A percentile compares a stretch with the other conserved stretches of the same genome.
phyloP scores from a whole-genome alignment of 345 rosid species.

The Populus davidiana region DNA sequence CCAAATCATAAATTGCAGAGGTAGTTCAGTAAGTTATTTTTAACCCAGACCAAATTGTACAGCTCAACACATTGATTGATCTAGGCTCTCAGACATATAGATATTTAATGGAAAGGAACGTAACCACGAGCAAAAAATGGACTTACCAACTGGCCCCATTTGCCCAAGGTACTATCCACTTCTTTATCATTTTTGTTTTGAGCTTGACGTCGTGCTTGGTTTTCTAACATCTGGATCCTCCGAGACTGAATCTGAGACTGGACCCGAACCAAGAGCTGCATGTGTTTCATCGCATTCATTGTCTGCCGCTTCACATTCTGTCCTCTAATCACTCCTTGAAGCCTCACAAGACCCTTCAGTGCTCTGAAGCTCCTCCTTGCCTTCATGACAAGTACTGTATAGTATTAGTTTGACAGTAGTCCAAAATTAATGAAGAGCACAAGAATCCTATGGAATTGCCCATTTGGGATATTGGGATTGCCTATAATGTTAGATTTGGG shows the following conservation, averaged over 20 bases:
- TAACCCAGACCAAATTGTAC: neutral
- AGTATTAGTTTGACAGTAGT: neutral
- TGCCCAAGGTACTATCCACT: constrained; percentile 50
- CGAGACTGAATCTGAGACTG: constrained; percentile 97
- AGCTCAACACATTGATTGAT: neutral
- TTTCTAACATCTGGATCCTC: constrained; percentile 83
- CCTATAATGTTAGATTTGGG: neutral
- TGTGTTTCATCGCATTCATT: constrained; percentile 76
- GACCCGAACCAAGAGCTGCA: constrained; percentile 89
- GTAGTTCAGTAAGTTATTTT: neutral
- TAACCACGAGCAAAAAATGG: neutral
- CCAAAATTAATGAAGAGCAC: constrained; percentile 1
- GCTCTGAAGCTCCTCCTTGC: constrained; percentile 92
- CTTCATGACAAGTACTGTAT: constrained; percentile 37
- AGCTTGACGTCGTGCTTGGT: constrained; percentile 60
- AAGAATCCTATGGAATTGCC: neutral
- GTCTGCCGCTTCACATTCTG: constrained; percentile 89
- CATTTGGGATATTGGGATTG: neutral
- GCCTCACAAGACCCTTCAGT: constrained; percentile 89
- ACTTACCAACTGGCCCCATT: constrained; percentile 61
- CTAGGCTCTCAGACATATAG: neutral
- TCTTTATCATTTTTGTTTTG: constrained; percentile 51
- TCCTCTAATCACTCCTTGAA: constrained; percentile 93
- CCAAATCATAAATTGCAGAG: neutral
- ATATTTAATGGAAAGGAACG: neutral